Conservation (phyloP, 768 basidiomycete species). For the Gloeopeniophorella convolvens region DNA sequence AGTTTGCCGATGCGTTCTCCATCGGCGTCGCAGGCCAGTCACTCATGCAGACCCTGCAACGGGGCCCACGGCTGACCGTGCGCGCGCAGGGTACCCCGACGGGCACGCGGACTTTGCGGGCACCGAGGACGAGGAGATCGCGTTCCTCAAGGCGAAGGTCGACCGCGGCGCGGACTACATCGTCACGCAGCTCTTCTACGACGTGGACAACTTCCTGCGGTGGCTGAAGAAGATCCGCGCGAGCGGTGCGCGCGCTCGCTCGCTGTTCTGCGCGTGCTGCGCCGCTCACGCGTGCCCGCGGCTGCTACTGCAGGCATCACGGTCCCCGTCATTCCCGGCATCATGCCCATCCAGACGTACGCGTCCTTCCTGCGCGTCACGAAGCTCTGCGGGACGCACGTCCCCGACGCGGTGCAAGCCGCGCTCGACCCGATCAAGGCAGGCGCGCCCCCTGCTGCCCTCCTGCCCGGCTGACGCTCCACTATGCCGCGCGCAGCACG, state of each 20-base stretch:
- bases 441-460: too few species aligned
- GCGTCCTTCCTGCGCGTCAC: constrained; percentile 87
- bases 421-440: constrained; percentile 76
- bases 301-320: constrained; percentile 88
- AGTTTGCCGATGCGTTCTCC: constrained; percentile 82
- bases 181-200: constrained; percentile 95
- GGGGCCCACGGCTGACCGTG: too few species aligned
- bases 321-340: constrained; percentile 88
- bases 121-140: constrained; percentile 57
- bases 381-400: constrained; percentile 76
- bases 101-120: constrained; percentile 62
- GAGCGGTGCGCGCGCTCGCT: constrained; percentile 43
- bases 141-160: constrained; percentile 76
- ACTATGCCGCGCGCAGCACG: too few species aligned
- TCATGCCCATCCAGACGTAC: constrained; percentile 98
- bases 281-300: too few species aligned
- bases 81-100: constrained; percentile 80
- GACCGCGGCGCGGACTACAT: constrained; percentile 96
- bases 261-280: constrained; percentile 10
- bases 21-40: constrained; percentile 85
- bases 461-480: too few species aligned
- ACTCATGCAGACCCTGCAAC: too few species aligned
- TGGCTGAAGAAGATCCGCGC: constrained; percentile 73
- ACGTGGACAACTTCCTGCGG: constrained; percentile 74
- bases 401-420: constrained; percentile 60